Percentiles rank a stretch among this genome's conserved stretches.
Evolutionary conservation across 2,329 filamentous ascomycete species (phyloP).

Genomic region (Alternaria dauci): DNA sequence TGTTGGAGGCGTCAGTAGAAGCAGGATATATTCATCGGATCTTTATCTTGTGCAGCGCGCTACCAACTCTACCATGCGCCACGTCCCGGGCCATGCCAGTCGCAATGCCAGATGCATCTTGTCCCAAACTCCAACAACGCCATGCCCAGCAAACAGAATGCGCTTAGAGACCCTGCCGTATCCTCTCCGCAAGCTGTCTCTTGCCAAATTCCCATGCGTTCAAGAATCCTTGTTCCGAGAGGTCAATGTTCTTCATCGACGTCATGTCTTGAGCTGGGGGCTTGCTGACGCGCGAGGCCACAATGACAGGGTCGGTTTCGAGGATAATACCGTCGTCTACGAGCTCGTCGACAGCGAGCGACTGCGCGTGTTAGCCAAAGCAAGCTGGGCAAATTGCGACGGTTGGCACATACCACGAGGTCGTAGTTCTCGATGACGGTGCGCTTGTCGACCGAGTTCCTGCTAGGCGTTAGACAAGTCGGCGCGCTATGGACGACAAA

Average conservation of each 20-base stretch:
- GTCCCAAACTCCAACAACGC: conserved; percentile 45
- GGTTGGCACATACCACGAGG: conserved; percentile 65
- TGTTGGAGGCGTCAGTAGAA: conserved; percentile 13
- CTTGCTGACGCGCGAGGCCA: conserved; percentile 89
- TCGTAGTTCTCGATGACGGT: conserved; percentile 99
- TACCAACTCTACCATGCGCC: conserved; percentile 21
- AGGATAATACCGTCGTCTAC: conserved; percentile 81
- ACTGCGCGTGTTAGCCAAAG: conserved; percentile 77
- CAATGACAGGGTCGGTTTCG: conserved; percentile 94
- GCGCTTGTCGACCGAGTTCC: conserved; percentile 95
- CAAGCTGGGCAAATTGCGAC: background rate
- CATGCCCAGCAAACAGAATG: conserved; percentile 25
- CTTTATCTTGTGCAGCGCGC: conserved; percentile 12
- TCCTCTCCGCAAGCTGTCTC: conserved; percentile 86
- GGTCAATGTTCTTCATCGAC: conserved; percentile 90
- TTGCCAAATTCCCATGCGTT: conserved; percentile 95
- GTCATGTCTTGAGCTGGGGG: conserved; percentile 88
- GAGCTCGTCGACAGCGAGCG: conserved; percentile 87
- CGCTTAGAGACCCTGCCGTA: conserved; percentile 73
- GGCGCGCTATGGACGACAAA: background rate
- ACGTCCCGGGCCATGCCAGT: conserved; percentile 17
- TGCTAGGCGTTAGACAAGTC: conserved; percentile 50
- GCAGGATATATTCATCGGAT: conserved; percentile 10
- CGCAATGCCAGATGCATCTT: conserved; percentile 25
- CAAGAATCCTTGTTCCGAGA: conserved; percentile 93